These are phyloP conservation scores for Metarhizium album DNA, from an alignment of 2,329 filamentous ascomycete species.

Conservation along the genomic window DNA sequence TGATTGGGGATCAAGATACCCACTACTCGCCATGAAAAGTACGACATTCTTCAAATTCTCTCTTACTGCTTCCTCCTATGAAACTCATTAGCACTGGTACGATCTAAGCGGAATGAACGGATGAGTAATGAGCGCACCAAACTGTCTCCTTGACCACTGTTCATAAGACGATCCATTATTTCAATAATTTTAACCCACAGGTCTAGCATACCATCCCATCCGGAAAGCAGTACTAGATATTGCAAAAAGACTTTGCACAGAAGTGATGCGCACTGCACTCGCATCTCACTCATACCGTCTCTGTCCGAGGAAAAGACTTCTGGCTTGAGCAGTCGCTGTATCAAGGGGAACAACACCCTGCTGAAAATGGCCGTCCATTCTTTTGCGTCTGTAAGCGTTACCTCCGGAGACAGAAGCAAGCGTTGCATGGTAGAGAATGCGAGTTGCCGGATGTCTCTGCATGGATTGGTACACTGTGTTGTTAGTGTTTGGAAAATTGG, in stretches of 20 bases:
- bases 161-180: slow-evolving; percentile 93
- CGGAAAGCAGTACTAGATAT: slow-evolving; percentile 74
- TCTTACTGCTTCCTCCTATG: slow-evolving; percentile 81
- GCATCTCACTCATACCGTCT: slow-evolving; percentile 87
- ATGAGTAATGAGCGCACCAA: slow-evolving; percentile 45
- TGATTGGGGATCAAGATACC: slow-evolving; percentile 64
- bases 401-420: slow-evolving; percentile 71
- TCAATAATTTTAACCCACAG: slow-evolving; percentile 88
- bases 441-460: slow-evolving; percentile 81
- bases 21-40: slow-evolving; percentile 86
- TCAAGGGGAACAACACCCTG: slow-evolving; percentile 86
- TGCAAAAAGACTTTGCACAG: slow-evolving; percentile 94
- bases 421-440: slow-evolving; percentile 80
- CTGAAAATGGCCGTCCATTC: slow-evolving; percentile 95
- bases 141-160: slow-evolving; percentile 84
- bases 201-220: slow-evolving; percentile 82
- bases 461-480: slow-evolving; percentile 86
- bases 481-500: slow-evolving; percentile 86
- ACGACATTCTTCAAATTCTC: slow-evolving; percentile 95
- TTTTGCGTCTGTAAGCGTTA: slow-evolving; percentile 72
- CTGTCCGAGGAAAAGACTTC: slow-evolving; percentile 90
- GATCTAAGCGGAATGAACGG: neutral
- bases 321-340: slow-evolving; percentile 77
- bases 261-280: slow-evolving; percentile 81
- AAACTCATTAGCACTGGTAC: slow-evolving; percentile 8